phyloP scores from a whole-genome alignment of 441 rosid species.

The Manihot esculenta region DNA sequence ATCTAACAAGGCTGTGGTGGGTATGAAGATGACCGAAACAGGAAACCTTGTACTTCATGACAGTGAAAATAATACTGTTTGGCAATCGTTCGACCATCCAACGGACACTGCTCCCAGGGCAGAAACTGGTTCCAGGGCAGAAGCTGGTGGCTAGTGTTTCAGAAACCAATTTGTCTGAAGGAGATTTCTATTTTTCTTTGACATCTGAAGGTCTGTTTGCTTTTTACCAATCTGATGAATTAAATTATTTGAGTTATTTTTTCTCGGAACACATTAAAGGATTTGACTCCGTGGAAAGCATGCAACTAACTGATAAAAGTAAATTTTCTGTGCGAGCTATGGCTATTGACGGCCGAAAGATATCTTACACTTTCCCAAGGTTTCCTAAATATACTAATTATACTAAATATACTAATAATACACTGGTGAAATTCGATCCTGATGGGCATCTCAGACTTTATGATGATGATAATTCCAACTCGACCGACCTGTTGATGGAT shows the following conservation, averaged over 20 bases:
- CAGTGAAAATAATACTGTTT: not conserved
- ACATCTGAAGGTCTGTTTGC: not conserved
- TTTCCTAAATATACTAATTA: too few species aligned
- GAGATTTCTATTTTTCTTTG: not conserved
- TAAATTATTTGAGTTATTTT: too few species aligned
- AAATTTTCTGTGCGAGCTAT: too few species aligned
- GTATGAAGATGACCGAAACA: conserved; percentile 6
- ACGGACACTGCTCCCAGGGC: not conserved
- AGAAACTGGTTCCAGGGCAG: not conserved
- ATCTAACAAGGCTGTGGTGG: not conserved
- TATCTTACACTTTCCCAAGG: too few species aligned
- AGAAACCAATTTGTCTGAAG: not conserved
- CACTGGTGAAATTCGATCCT: not conserved
- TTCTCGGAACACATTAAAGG: too few species aligned
- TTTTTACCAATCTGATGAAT: conserved; percentile 7
- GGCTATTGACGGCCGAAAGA: too few species aligned
- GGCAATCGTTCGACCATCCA: conserved; percentile 12
- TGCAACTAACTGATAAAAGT: too few species aligned
- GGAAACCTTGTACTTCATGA: conserved; percentile 7
- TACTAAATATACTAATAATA: too few species aligned
- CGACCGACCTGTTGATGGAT: not conserved
- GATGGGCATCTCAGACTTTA: conserved; percentile 18
- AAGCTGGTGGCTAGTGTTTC: conserved; percentile 13
- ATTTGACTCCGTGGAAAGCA: too few species aligned
- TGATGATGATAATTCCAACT: not conserved